Evolutionary conservation across 2,329 filamentous ascomycete genomes (phyloP), one percentile per base, ranked within the genome.

Genomic region (Stagonosporopsis vannaccii): DNA sequence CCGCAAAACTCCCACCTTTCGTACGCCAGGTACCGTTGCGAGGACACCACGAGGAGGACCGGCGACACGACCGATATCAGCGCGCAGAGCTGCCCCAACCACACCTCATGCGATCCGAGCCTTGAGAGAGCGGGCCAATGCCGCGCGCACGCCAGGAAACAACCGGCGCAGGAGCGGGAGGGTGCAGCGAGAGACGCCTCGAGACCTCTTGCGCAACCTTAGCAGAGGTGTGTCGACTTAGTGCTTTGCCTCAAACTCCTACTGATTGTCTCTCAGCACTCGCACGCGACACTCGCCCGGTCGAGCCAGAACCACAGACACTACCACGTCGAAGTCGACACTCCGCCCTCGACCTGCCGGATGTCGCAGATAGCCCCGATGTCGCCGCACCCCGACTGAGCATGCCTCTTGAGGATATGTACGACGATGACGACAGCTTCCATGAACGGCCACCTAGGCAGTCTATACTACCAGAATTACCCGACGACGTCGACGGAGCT

Each of bases 101-200:
- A 85, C 84, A 15, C 84, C 84, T 0, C 81, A 85, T 75, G 82
- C 81, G 23, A 78, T 85, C 52, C 78, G 81, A 37, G 83, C 83
- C 9, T 74, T 84, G 25, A 80, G 84, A 69, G 80, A 83, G 62
- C 81, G 83, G 45, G 75, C 72, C 49, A 73, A 77, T 62, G 81
- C 81, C 12, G 80, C 79, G 5, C 79, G 79, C 59, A 84, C 82
- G 2, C 81, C 82, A 19, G 78, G 81, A 12, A 77, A 82, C 62
- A 77, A 80, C 41, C 71, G 82, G 51, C 77, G 80, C 58, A 68
- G 74, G 58, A 84, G 82, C 57, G 79, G 79, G 23, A 74, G 81
- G 30, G 61, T 81, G 51, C 79, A 82, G 63, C 73, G 82, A 36
- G 83, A 85, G 66, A 85, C 84, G 6, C 83, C 83, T 4, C 80